These are phyloP conservation scores for Stromatinia cepivora DNA, from an alignment of 2,329 filamentous ascomycete species.

Conservation along the genomic window DNA sequence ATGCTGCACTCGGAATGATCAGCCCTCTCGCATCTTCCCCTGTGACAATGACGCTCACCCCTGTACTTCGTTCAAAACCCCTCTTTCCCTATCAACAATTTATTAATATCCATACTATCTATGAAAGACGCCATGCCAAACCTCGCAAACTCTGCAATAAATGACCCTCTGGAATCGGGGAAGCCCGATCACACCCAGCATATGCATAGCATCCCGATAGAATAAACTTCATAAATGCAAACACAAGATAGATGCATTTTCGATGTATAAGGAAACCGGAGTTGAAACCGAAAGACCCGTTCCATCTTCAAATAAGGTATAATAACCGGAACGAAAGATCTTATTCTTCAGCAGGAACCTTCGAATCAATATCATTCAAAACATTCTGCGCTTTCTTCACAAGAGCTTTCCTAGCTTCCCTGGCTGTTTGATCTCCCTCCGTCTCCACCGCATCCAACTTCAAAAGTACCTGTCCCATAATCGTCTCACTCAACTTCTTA, in stretches of 20 bases:
- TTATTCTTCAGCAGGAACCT: slow-evolving; percentile 14
- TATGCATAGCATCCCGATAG: slow-evolving; percentile 4
- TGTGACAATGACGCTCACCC: slow-evolving; percentile 12
- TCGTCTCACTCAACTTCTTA: slow-evolving; percentile 71
- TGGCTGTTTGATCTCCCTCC: slow-evolving; percentile 65
- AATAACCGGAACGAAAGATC: background rate
- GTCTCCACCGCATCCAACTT: slow-evolving; percentile 78
- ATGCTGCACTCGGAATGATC: background rate
- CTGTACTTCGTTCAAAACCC: background rate
- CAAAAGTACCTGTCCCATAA: slow-evolving; percentile 72
- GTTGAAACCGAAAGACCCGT: background rate
- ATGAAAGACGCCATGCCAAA: slow-evolving; percentile 9
- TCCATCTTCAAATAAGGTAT: background rate
- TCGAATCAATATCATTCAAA: slow-evolving; percentile 61
- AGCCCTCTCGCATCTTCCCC: background rate
- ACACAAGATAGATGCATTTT: background rate
- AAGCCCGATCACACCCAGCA: background rate
- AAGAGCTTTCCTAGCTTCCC: slow-evolving; percentile 67
- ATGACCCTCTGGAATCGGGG: background rate
- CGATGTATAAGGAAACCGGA: background rate
- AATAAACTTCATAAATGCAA: background rate
- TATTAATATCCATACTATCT: background rate
- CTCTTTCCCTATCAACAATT: background rate
- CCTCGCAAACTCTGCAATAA: slow-evolving; percentile 1
- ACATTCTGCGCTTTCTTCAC: slow-evolving; percentile 70